A percentile compares a stretch with the other conserved stretches of the same genome.
These are phyloP conservation scores for Syzygium aqueum DNA, from an alignment of 345 rosid species.

Conservation along the genomic window DNA sequence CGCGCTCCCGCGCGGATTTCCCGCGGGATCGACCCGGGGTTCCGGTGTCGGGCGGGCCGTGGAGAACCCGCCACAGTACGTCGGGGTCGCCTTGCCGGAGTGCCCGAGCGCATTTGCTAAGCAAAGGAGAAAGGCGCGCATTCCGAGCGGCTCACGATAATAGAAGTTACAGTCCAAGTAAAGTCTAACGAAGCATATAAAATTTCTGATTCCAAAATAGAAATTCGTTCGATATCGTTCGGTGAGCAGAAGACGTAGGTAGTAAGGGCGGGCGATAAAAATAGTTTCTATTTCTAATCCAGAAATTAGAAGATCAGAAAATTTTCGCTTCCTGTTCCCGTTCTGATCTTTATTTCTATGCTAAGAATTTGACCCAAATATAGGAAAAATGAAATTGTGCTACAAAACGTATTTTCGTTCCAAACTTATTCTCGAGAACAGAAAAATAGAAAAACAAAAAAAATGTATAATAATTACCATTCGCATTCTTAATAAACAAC, in stretches of 20 bases:
- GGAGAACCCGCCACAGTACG: background rate
- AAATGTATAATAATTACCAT: rapidly evolving
- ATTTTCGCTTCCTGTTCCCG: rapidly evolving
- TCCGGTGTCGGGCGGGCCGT: background rate
- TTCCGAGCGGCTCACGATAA: background rate
- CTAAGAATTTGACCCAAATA: too few species aligned
- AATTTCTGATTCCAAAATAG: background rate
- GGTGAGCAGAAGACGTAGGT: too few species aligned
- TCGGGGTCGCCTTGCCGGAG: background rate
- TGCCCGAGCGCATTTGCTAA: rapidly evolving
- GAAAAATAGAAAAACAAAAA: too few species aligned
- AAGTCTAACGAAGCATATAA: background rate
- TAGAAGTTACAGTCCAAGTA: background rate
- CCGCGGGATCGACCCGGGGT: background rate
- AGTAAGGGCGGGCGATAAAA: too few species aligned
- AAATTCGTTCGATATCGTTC: too few species aligned
- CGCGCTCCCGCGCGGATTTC: background rate
- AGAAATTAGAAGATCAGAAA: too few species aligned
- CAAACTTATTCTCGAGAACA: rapidly evolving
- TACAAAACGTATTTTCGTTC: too few species aligned
- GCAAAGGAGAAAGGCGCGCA: background rate
- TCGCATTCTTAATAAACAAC: background rate
- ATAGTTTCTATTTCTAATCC: too few species aligned
- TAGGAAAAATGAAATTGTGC: too few species aligned
- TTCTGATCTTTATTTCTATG: rapidly evolving